These are phyloP conservation scores for Abelmoschus esculentus DNA, from an alignment of 345 rosid genomes.

Conservation along the genomic window DNA sequence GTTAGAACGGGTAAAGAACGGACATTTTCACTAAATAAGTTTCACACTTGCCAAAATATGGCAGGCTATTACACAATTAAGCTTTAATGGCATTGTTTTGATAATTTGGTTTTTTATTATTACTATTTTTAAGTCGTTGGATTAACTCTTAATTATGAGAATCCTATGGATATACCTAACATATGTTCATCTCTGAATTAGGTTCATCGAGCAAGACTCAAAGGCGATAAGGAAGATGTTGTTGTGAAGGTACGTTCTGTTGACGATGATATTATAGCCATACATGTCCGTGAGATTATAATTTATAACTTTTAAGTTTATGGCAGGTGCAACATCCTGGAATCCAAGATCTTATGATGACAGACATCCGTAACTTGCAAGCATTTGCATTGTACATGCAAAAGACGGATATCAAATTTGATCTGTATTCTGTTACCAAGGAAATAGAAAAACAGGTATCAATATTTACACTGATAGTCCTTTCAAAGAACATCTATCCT, in stretches of 20 bases:
- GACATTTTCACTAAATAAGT: background rate
- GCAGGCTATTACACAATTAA: background rate
- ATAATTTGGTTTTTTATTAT: background rate
- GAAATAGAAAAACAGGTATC: constrained; percentile 96
- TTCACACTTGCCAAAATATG: background rate
- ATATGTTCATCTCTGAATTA: constrained; percentile 20
- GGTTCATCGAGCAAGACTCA: constrained; percentile 88
- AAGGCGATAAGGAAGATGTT: constrained; percentile 60
- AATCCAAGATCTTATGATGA: constrained; percentile 83
- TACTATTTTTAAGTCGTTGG: background rate
- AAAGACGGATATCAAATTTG: constrained; percentile 82
- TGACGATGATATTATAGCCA: constrained; percentile 13
- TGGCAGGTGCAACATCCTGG: constrained; percentile 95
- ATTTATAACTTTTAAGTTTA: constrained; percentile 19
- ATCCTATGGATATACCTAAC: background rate
- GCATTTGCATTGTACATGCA: constrained; percentile 91
- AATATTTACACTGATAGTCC: background rate
- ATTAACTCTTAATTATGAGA: background rate
- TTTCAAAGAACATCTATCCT: background rate
- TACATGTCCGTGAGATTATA: constrained; percentile 10
- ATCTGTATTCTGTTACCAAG: constrained; percentile 66
- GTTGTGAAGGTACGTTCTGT: constrained; percentile 68
- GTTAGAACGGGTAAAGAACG: background rate
- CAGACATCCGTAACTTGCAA: constrained; percentile 85
- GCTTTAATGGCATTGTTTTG: background rate